These are phyloP conservation scores for Alliaria petiolata DNA, from an alignment of 345 rosid species.

Conservation along the genomic window DNA sequence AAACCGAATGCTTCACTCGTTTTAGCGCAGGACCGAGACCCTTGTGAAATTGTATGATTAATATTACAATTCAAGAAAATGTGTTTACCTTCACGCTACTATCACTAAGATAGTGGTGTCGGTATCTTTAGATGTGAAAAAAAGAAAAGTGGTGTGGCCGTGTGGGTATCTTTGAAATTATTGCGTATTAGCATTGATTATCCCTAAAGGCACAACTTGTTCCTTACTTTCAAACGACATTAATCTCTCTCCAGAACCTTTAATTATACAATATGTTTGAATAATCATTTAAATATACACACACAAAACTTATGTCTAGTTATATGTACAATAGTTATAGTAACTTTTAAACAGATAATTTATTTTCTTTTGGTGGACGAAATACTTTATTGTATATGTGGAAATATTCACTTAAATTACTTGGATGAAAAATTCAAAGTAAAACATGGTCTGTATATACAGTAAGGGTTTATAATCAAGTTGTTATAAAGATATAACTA, in stretches of 20 bases:
- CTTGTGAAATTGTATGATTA: too few species aligned
- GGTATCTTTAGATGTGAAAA: slow-evolving; percentile 5
- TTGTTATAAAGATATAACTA: background rate
- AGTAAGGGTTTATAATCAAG: too few species aligned
- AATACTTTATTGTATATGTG: background rate
- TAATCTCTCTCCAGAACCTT: slow-evolving; percentile 2
- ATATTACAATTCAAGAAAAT: background rate
- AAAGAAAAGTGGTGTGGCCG: slow-evolving; percentile 13
- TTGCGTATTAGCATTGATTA: slow-evolving; percentile 19
- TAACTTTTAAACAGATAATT: background rate
- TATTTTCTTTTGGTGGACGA: background rate
- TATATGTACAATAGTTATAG: background rate
- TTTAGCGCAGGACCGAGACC: too few species aligned
- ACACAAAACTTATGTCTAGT: background rate
- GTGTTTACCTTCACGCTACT: slow-evolving; percentile 20
- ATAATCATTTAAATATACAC: background rate
- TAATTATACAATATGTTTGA: background rate
- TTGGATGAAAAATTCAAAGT: background rate
- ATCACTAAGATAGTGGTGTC: slow-evolving; percentile 10
- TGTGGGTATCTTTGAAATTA: slow-evolving; percentile 9
- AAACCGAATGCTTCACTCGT: too few species aligned
- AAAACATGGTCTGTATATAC: background rate
- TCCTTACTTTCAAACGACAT: slow-evolving; percentile 5
- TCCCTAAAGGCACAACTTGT: slow-evolving; percentile 18
- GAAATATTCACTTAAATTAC: background rate